phyloP scores from a whole-genome alignment of 441 rosid species.

The Gossypium armourianum region DNA sequence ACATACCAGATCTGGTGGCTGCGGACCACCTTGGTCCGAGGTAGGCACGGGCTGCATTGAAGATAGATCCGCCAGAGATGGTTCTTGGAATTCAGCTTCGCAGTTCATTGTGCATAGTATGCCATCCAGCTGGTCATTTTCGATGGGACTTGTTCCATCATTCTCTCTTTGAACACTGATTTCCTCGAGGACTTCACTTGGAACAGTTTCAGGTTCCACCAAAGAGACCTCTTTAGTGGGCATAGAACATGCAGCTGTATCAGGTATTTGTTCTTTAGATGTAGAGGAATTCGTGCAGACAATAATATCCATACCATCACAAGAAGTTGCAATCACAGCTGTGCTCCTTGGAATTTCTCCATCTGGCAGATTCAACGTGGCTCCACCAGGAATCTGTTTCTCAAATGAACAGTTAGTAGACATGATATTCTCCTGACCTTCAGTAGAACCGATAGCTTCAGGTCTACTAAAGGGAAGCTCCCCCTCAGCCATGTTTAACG shows the following conservation, averaged over 20 bases:
- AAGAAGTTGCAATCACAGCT: constrained; percentile 23
- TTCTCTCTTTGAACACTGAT: constrained; percentile 13
- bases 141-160: constrained; percentile 14
- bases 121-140: constrained; percentile 21
- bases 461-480: not conserved
- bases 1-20: constrained; percentile 29
- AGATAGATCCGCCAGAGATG: constrained; percentile 12
- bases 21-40: constrained; percentile 16
- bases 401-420: constrained; percentile 19
- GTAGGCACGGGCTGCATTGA: constrained; percentile 22
- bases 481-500: not conserved
- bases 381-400: constrained; percentile 15
- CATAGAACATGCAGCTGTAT: not conserved
- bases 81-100: constrained; percentile 19
- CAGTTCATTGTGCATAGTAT: constrained; percentile 17
- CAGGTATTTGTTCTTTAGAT: constrained; percentile 4
- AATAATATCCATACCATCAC: not conserved
- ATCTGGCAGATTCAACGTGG: constrained; percentile 18
- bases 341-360: constrained; percentile 23
- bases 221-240: constrained; percentile 7
- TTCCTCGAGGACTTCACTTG: not conserved
- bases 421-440: constrained; percentile 17
- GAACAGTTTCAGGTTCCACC: constrained; percentile 6
- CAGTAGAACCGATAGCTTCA: constrained; percentile 16
- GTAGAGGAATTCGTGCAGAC: not conserved